Base-by-base conservation (phyloP, 805 yeast genomes). In the Candida golubevii region DNA sequence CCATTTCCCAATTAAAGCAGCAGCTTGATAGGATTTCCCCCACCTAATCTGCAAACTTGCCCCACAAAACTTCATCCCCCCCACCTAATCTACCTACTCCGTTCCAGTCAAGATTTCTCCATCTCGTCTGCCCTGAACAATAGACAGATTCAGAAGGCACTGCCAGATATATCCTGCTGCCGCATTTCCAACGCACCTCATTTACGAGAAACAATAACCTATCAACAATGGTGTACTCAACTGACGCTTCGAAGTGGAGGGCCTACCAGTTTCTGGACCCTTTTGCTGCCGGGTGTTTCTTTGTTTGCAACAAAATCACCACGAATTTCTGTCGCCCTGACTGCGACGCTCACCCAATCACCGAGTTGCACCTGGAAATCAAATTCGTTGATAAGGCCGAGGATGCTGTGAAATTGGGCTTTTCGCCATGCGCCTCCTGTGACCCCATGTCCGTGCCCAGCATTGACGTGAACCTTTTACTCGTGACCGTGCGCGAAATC, bases 241-340 rank as follows among this genome's bases (percentile, higher is more conserved):
- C 74, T 6, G 77, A 74, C 35, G 56, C 65, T 11, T 60, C 75
- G 34, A 79, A 72, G 55, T 78, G 83, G 83, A 77, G 74, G 41
- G 86, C 86, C 1, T 81, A 79, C 59, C 82, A 79, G 55, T 79
- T 78, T 59, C 69, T 75, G 47, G 88, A 82, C 55, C 85, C 88
- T 1, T 79, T 78, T 53, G 83, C 86, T 10, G 75, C 83, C 0
- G 77, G 76, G 35, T 64, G 78, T 26, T 83, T 83, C 51, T 63
- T 69, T 39, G 83, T 79, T 18, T 71, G 80, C 53, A 72, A 74
- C 57, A 66, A 66, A 46, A 58, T 63, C 28, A 61, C 61, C 26
- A 66, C 66, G 43, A 51, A 55, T n/a, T 74, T 77, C 40, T 83
- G 89, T 53, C 78, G 87, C 39, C 88, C 90, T 6, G 83, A 79